Base-by-base conservation (phyloP, 2,329 filamentous ascomycete genomes). In the Alternaria brassicae region DNA sequence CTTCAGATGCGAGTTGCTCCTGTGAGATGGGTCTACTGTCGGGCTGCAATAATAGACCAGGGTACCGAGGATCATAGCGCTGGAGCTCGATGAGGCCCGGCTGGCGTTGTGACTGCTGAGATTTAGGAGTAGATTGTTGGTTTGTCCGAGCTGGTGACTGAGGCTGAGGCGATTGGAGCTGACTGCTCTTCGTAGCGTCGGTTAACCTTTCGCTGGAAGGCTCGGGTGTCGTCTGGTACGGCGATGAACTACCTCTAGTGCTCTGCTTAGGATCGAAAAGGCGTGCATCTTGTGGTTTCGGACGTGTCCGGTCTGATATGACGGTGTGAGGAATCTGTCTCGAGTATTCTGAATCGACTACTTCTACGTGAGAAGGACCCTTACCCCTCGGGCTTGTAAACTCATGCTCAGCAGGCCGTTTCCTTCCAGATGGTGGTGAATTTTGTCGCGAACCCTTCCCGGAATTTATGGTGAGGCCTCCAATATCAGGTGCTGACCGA, bases 1-100 rank as follows among this genome's bases (percentile, higher is more conserved):
- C 90, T 69, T 97, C 92, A 0, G 88, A 87, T 0, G 92, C 86
- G 0, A 97, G 82, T 66, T 96, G 90, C 1, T 93, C 89, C 61
- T 92, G 89, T 0, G 88, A 89, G 7, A 95, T 93, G 0, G 87
- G 85, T 0, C 88, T 79, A 0, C 88, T 91, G 50, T 89, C 84
- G 0, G 85, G 87, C 65, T 92, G 85, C 10, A 81, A 70, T 4
- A 85, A 70, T 58, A 86, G 78, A 6, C 70, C 72, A 15, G 80
- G 77, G 56, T 74, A 78, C 0, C 75, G 67, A 10, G 63, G 53
- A 53, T 79, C 75, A 57, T 66, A 65, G 15, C 62, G 65, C 41
- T 71, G 72, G 6, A 72, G 39, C 12, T 76, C 70, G 27, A 72
- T 64, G 79, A 85, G 61, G 3, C 69, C 66, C 3, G 69, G 64